Conservation (phyloP, 345 rosid genomes). For the Brassica rapa region DNA sequence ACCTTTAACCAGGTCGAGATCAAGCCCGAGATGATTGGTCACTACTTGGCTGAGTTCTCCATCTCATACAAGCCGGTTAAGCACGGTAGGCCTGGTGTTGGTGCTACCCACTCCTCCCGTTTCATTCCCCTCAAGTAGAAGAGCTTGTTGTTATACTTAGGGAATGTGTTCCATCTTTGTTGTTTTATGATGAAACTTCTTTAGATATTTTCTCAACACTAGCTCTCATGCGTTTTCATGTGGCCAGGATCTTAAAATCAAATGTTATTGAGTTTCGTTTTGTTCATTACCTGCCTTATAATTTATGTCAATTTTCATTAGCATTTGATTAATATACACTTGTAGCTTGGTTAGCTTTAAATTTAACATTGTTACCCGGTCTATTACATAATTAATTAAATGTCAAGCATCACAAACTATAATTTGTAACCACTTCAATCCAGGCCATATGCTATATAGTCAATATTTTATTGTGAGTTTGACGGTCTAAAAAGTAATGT, state of each 20-base stretch:
- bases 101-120: constrained; percentile 98
- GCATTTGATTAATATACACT: no score
- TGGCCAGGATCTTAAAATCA: background rate
- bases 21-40: constrained; percentile 96
- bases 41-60: constrained; percentile 81
- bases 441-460: no score
- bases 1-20: constrained; percentile 94
- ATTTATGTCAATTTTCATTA: no score
- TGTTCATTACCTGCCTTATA: no score
- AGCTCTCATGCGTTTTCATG: constrained; percentile 9
- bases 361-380: no score
- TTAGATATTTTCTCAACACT: constrained; percentile 12
- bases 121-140: constrained; percentile 90
- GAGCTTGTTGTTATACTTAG: background rate
- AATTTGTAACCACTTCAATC: no score
- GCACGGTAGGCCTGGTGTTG: constrained; percentile 97
- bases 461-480: no score
- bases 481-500: no score
- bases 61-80: constrained; percentile 90
- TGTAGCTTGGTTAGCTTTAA: no score
- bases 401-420: no score
- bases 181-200: constrained; percentile 21
- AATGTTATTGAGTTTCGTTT: background rate
- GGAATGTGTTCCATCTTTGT: constrained; percentile 8
- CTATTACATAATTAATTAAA: no score